These are phyloP conservation scores for Lachnellula willkommii DNA, from an alignment of 2,329 filamentous ascomycete species.

Conservation along the genomic window DNA sequence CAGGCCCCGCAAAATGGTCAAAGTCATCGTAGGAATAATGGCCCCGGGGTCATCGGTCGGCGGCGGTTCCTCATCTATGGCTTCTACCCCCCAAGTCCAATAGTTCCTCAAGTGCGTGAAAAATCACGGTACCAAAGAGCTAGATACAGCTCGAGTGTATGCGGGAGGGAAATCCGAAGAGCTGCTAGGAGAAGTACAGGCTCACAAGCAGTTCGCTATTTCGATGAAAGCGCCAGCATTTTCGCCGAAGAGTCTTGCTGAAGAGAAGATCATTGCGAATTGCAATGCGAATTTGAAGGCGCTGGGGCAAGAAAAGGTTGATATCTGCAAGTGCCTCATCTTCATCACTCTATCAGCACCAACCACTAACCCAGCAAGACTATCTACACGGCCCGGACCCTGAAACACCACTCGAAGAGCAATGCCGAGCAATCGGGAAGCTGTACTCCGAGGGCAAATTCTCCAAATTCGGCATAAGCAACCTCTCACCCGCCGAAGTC, in stretches of 20 bases:
- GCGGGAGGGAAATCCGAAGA: constrained; percentile 1
- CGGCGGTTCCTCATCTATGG: background rate
- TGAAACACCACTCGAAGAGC: constrained; percentile 24
- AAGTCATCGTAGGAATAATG: constrained; percentile 7
- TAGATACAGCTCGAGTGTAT: constrained; percentile 6
- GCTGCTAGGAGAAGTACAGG: background rate
- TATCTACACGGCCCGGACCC: constrained; percentile 27
- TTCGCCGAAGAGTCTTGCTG: background rate
- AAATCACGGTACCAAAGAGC: background rate
- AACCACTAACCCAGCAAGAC: background rate
- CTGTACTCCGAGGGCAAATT: constrained; percentile 29
- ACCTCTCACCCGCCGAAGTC: constrained; percentile 22
- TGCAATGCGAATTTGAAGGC: constrained; percentile 1
- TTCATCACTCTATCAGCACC: background rate
- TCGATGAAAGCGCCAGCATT: constrained; percentile 7
- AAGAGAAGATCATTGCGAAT: constrained; percentile 4
- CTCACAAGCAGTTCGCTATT: constrained; percentile 1
- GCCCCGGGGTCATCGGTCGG: constrained; percentile 2
- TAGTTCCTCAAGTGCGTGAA: constrained; percentile 1
- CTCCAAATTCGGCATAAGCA: constrained; percentile 27
- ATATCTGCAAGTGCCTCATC: constrained; percentile 28
- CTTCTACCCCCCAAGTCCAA: background rate
- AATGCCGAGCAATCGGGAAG: constrained; percentile 26
- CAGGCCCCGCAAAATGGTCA: constrained; percentile 2
- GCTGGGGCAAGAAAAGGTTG: constrained; percentile 18